These are phyloP conservation scores for Myochromella boudieri DNA, from an alignment of 768 basidiomycete genomes.

Conservation along the genomic window DNA sequence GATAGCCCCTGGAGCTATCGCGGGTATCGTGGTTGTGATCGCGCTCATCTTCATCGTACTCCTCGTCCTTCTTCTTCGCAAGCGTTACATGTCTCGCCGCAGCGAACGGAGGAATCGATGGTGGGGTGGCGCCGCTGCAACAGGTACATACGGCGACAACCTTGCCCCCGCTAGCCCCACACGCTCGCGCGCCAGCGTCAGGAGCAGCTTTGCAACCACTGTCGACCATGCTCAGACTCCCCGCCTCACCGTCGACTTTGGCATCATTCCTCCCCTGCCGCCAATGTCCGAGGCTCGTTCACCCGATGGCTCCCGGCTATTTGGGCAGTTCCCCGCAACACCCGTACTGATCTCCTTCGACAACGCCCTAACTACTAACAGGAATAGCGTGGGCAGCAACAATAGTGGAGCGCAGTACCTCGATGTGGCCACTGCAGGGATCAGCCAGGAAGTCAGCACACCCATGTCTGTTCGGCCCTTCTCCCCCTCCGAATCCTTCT, in stretches of 20 bases:
- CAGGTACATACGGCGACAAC: constrained; percentile 24
- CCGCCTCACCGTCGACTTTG: constrained; percentile 21
- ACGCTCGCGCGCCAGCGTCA: constrained; percentile 23
- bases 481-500: constrained; percentile 64
- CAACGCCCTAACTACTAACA: constrained; percentile 19
- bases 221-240: constrained; percentile 42
- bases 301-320: constrained; percentile 9
- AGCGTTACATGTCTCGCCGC: constrained; percentile 42
- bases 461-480: constrained; percentile 68
- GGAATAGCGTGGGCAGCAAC: constrained; percentile 38
- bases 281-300: constrained; percentile 56
- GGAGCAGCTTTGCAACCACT: constrained; percentile 70
- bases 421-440: constrained; percentile 23
- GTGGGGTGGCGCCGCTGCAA: constrained; percentile 29
- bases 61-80: constrained; percentile 44
- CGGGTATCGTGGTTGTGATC: constrained; percentile 39
- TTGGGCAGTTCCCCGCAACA: constrained; percentile 9
- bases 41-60: constrained; percentile 34
- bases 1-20: constrained; percentile 46
- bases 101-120: constrained; percentile 40
- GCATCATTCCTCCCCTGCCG: constrained; percentile 40
- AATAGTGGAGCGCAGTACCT: constrained; percentile 43
- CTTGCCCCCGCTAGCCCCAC: constrained; percentile 18
- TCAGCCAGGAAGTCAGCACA: constrained; percentile 31
- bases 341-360: constrained; percentile 33